These are phyloP conservation scores for Coniochaeta hoffmannii DNA, from an alignment of 2,329 filamentous ascomycete species.

Conservation along the genomic window DNA sequence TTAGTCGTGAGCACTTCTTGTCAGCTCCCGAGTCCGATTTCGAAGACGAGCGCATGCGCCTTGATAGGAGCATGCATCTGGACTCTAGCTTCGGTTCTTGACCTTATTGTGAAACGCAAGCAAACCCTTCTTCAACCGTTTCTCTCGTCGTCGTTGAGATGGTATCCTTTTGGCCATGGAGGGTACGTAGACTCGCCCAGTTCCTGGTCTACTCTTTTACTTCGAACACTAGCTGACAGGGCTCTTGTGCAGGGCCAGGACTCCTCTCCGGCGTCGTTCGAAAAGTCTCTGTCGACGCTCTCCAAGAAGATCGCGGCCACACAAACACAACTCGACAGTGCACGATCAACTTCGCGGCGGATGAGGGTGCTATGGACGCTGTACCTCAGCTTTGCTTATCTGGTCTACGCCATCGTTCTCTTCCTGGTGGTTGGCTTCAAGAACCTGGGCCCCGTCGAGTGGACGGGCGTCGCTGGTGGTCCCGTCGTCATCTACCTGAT, in stretches of 20 bases:
- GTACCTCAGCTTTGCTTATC: constrained; percentile 84
- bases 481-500: constrained; percentile 76
- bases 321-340: constrained; percentile 64
- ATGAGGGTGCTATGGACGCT: constrained; percentile 82
- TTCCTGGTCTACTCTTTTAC: not conserved
- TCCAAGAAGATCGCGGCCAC: constrained; percentile 74
- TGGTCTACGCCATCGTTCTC: constrained; percentile 76
- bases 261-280: constrained; percentile 83
- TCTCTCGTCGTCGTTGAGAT: constrained; percentile 11
- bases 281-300: constrained; percentile 79
- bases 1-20: too few relatives aligned
- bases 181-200: too few relatives aligned
- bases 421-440: constrained; percentile 78
- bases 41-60: too few relatives aligned
- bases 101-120: not conserved
- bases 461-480: constrained; percentile 68
- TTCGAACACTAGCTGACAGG: not conserved
- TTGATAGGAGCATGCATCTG: not conserved
- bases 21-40: not conserved
- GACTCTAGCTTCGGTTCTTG: not conserved
- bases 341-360: constrained; percentile 66
- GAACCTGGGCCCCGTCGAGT: constrained; percentile 70
- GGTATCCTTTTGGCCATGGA: constrained; percentile 49
- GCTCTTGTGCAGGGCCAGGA: constrained; percentile 54
- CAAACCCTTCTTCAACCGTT: not conserved